Evolutionary conservation across 164 flowering plant species (phyloP), one percentile per base, ranked within the genome.

Genomic region (Chimonanthus salicifolius): DNA sequence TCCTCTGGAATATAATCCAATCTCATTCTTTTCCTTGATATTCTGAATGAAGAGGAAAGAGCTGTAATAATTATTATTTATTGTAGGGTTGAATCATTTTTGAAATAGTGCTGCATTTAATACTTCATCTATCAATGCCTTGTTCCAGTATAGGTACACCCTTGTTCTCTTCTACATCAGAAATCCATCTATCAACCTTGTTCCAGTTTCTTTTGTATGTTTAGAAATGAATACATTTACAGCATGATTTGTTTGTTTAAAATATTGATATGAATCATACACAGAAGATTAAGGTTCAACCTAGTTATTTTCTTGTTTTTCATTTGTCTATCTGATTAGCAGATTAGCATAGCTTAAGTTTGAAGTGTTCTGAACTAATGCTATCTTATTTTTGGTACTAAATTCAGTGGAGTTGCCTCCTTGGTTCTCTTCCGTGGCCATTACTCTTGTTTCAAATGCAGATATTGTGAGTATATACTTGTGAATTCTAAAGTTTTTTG

Each of bases 401-500:
- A 33, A 79, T 84, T 80, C 91, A 94, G 98, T 94, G 85, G 97
- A 92, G 74, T 79, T 94, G 82, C 97, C 98, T 8, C 85, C 82
- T 75, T 88, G 88, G 91, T 94, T 94, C 81, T 89, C 97, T 64
- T 81, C 94, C 21, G n/a, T 92, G 83, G 80, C 86, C 13, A 62
- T 94, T 66, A 71, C 77, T 64, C 50, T 94, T 76, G 82, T 83
- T 72, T 85, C 98, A 13, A 86, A 89, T 84, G 88, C 85, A 54
- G 82, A 87, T 80, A 74, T 81, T 71, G 98, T 94, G 82, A 94
- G 98, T 88, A 74, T 78, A 69, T 11, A 4, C 49, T 8, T 6
- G 6, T 47, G 2, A 20, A 51, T 70, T 4, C 45, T 33, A 49
- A 18, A n/a, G 43, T 2, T 49, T 69, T 21, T 69, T 8, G 4